Percentiles rank a stretch among this genome's conserved stretches.
These are phyloP conservation scores for Caryopteris hybrid DNA, from an alignment of 305 asterid genomes.

Conservation along the genomic window DNA sequence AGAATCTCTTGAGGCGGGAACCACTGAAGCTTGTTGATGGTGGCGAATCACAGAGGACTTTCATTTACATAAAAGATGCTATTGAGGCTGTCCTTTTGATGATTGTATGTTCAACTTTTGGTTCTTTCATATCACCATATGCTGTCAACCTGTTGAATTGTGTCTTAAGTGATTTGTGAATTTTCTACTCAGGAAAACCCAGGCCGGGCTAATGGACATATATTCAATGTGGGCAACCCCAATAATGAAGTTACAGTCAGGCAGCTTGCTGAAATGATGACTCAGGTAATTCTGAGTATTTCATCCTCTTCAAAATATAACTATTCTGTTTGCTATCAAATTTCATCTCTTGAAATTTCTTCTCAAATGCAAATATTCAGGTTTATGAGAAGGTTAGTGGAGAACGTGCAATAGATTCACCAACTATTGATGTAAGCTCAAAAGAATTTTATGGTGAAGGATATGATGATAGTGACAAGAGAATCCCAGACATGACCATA, in stretches of 20 bases:
- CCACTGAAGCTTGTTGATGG: conserved; percentile 79
- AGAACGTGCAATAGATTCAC: conserved; percentile 42
- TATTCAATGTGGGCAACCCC: conserved; percentile 76
- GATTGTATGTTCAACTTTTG: conserved; percentile 47
- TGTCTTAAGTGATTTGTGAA: neutral
- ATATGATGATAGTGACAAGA: conserved; percentile 77
- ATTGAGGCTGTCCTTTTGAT: conserved; percentile 72
- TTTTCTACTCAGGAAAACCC: conserved; percentile 59
- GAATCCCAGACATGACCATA: conserved; percentile 83
- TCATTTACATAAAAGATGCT: conserved; percentile 69
- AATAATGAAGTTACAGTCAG: conserved; percentile 69
- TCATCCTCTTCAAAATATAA: neutral
- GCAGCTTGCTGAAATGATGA: conserved; percentile 87
- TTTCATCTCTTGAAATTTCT: neutral
- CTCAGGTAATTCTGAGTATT: conserved; percentile 35
- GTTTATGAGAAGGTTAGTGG: conserved; percentile 62
- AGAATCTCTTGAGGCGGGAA: conserved; percentile 73
- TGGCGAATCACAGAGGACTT: conserved; percentile 73
- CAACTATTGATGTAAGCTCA: conserved; percentile 64
- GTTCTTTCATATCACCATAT: neutral
- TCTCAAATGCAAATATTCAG: conserved; percentile 24
- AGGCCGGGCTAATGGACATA: conserved; percentile 65
- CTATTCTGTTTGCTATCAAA: neutral
- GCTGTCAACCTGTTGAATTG: neutral
- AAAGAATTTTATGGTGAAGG: conserved; percentile 79